These are phyloP conservation scores for Hamigera avellanea DNA, from an alignment of 495 filamentous ascomycete species.

Conservation along the genomic window DNA sequence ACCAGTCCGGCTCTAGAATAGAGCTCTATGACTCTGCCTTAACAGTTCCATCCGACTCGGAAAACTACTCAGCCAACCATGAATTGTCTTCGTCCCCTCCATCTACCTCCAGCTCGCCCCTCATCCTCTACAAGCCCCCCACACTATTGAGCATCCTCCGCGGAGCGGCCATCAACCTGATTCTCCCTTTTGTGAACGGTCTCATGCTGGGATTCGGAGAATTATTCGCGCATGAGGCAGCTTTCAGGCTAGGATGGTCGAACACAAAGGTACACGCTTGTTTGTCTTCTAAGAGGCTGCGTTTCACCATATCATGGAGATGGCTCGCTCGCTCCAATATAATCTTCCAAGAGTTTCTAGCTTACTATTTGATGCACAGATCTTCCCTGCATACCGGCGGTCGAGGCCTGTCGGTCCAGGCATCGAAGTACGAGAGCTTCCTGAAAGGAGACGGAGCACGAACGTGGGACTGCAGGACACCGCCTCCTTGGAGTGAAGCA, in stretches of 20 bases:
- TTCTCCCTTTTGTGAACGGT: constrained; percentile 93
- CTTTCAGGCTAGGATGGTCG: constrained; percentile 85
- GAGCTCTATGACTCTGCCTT: constrained; percentile 68
- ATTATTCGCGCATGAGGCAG: constrained; percentile 88
- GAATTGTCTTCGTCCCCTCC: constrained; percentile 47
- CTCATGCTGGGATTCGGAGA: constrained; percentile 98
- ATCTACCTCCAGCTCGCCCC: constrained; percentile 57
- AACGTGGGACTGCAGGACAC: constrained; percentile 35
- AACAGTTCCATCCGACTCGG: constrained; percentile 82
- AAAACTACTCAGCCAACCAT: constrained; percentile 71
- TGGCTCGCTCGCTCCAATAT: not conserved
- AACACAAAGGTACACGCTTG: constrained; percentile 66
- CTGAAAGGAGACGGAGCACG: constrained; percentile 33
- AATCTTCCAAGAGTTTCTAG: not conserved
- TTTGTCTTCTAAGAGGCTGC: no score
- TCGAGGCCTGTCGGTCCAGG: constrained; percentile 53
- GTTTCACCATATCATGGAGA: not conserved
- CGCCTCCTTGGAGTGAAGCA: constrained; percentile 22
- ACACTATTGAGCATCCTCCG: constrained; percentile 75
- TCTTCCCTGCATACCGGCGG: constrained; percentile 52
- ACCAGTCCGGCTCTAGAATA: constrained; percentile 31
- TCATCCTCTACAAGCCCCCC: constrained; percentile 84
- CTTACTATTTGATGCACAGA: constrained; percentile 24
- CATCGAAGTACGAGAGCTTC: constrained; percentile 47
- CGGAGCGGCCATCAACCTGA: constrained; percentile 85